These are phyloP conservation scores for Penicillium sp. DNA, from an alignment of 2,329 filamentous ascomycete genomes.

Conservation along the genomic window DNA sequence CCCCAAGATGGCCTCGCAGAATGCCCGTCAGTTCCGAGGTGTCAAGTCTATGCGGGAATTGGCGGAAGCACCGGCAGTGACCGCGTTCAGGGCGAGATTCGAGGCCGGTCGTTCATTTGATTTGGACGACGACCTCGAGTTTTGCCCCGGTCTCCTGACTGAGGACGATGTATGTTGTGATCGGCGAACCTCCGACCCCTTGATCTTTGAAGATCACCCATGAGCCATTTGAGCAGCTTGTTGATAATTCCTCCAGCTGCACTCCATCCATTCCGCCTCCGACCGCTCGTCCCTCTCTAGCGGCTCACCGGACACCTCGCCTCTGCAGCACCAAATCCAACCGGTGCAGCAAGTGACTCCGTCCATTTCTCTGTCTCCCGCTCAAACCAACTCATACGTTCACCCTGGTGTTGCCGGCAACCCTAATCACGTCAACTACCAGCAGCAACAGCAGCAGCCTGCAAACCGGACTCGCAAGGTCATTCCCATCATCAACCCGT, in stretches of 20 bases:
- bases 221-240: not conserved
- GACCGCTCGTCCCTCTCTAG: conserved; percentile 94
- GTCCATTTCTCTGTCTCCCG: conserved; percentile 68
- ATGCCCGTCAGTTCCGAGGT: conserved; percentile 80
- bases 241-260: conserved; percentile 60
- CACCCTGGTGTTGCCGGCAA: conserved; percentile 68
- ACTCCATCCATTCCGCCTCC: conserved; percentile 85
- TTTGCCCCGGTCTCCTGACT: conserved; percentile 88
- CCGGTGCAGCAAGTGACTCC: conserved; percentile 74
- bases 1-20: conserved; percentile 77
- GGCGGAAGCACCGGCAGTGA: conserved; percentile 73
- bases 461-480: conserved; percentile 88
- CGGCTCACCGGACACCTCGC: conserved; percentile 88
- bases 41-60: conserved; percentile 85
- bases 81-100: conserved; percentile 81
- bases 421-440: conserved; percentile 74
- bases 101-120: conserved; percentile 93
- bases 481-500: conserved; percentile 96
- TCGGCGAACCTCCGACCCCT: not conserved
- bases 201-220: conserved; percentile 1
- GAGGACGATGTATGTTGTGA: conserved; percentile 76
- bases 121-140: conserved; percentile 92
- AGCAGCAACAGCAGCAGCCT: conserved; percentile 88
- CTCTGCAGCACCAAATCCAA: conserved; percentile 78
- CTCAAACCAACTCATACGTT: conserved; percentile 58